A percentile compares a stretch with the other conserved stretches of the same genome.
phyloP scores from a whole-genome alignment of 2,329 filamentous ascomycete genomes.

The Apiospora phragmitis region DNA sequence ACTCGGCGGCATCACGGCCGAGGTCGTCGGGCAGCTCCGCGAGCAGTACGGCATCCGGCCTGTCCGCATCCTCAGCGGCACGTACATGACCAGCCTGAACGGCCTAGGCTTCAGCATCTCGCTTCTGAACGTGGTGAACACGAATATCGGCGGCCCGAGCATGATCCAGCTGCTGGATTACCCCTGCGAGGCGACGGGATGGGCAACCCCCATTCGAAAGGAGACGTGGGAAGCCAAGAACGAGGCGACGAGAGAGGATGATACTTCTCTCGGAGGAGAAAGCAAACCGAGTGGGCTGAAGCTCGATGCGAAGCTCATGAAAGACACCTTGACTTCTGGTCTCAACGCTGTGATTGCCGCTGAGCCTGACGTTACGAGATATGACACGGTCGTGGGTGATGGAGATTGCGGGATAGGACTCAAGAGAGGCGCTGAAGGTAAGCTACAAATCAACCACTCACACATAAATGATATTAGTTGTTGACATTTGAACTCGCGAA shows the following conservation, averaged over 20 bases:
- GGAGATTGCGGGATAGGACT: conserved; percentile 88
- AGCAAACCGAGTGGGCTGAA: conserved; percentile 48
- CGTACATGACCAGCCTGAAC: conserved; percentile 79
- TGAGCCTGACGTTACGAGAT: conserved; percentile 71
- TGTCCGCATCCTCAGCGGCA: conserved; percentile 65
- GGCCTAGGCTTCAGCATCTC: conserved; percentile 75
- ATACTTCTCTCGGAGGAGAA: conserved; percentile 30
- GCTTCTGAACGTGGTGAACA: conserved; percentile 63
- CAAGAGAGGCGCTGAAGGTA: conserved; percentile 80
- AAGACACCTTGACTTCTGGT: conserved; percentile 54
- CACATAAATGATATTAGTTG: not conserved
- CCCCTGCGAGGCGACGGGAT: conserved; percentile 68
- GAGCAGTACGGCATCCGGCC: conserved; percentile 60
- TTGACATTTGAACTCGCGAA: conserved; percentile 26
- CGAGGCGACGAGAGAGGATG: conserved; percentile 44
- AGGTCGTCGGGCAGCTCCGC: conserved; percentile 63
- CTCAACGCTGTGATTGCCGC: conserved; percentile 63
- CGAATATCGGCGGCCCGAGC: conserved; percentile 57
- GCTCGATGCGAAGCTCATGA: conserved; percentile 53
- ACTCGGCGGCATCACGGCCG: conserved; percentile 68
- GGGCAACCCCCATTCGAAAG: conserved; percentile 64
- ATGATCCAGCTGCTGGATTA: conserved; percentile 72
- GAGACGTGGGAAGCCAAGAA: conserved; percentile 64
- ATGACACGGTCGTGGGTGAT: conserved; percentile 83
- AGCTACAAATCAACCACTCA: conserved; percentile 19